Conservation (phyloP, 2,329 filamentous ascomycete genomes). For the Monilinia fructigena region DNA sequence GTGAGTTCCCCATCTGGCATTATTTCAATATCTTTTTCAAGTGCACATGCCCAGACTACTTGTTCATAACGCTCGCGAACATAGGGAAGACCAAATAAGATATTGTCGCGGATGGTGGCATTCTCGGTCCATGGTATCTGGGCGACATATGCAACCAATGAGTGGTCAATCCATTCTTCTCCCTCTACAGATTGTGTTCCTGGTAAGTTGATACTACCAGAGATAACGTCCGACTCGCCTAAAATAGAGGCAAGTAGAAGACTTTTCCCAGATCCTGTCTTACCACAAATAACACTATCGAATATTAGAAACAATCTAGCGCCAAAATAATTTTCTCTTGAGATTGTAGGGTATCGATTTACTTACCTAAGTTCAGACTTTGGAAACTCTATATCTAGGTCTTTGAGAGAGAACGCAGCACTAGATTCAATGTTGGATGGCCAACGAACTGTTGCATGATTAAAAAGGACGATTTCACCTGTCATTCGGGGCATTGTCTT, state of each 20-base stretch:
- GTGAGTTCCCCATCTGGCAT: conserved; percentile 74
- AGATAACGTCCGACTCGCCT: conserved; percentile 69
- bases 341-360: conserved; percentile 48
- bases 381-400: too few relatives aligned
- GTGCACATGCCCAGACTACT: conserved; percentile 69
- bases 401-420: too few relatives aligned
- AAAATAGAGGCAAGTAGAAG: conserved; percentile 70
- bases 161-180: conserved; percentile 66
- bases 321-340: conserved; percentile 53
- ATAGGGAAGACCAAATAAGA: conserved; percentile 71
- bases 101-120: conserved; percentile 73
- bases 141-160: conserved; percentile 70
- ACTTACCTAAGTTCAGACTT: too few relatives aligned
- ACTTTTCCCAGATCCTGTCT: conserved; percentile 79
- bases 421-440: too few relatives aligned
- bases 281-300: conserved; percentile 67
- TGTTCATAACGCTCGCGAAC: conserved; percentile 67
- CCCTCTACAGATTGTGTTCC: conserved; percentile 46
- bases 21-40: conserved; percentile 74
- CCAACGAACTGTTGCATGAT: too few relatives aligned
- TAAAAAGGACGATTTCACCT: too few relatives aligned
- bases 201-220: conserved; percentile 59
- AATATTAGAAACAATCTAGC: background rate
- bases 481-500: too few relatives aligned
- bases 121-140: conserved; percentile 84